Base-by-base conservation (phyloP, 495 filamentous ascomycete species). In the Aspergillus ellipticus region DNA sequence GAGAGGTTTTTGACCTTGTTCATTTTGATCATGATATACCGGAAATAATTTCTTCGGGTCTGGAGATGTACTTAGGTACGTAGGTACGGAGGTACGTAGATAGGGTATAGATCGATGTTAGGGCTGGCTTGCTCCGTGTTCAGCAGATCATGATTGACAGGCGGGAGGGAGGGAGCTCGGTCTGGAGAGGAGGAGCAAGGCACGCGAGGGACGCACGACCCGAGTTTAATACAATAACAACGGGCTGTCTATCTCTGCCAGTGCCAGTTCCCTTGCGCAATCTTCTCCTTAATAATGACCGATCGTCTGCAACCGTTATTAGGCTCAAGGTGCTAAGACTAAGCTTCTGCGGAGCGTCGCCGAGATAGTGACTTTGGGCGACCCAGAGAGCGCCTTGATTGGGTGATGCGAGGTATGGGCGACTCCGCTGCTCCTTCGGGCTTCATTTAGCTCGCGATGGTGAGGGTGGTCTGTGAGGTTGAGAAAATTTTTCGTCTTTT, bases 21-120 rank as follows among this genome's bases (percentile, higher is more conserved):
- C 66, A 68, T 73, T 33, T 43, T 42, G 26, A 22, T 21, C 47
- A 47, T 11, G 33, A 9, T 10, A 2, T 2, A 9, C 24, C 24
- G 24, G 24, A 28, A 20, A 42, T 16, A 1, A 1, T 19, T 22
- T 17, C 22, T 2, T 4, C 2, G 21, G 11, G 19, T 22, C 42
- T n/a, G 43, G 6, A n/a, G n/a, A n/a, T n/a, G n/a, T n/a, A n/a
- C n/a, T n/a, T n/a, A 22, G 42, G 42, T 26, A 6, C 15, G 21
- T 47, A 15, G 13, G 6, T n/a, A 15, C 35, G 35, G 35, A 2
- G 35, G 35, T 39, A 7, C 13, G 35, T 39, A 15, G 9, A 5
- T 10, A 13, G 35, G 11, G n/a, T n/a, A n/a, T n/a, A n/a, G n/a
- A n/a, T 4, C n/a, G 35, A 2, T 2, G 35, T 39, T 39, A 39